Base-by-base conservation (phyloP, 2,329 filamentous ascomycete species). In the Colletotrichum cereale region DNA sequence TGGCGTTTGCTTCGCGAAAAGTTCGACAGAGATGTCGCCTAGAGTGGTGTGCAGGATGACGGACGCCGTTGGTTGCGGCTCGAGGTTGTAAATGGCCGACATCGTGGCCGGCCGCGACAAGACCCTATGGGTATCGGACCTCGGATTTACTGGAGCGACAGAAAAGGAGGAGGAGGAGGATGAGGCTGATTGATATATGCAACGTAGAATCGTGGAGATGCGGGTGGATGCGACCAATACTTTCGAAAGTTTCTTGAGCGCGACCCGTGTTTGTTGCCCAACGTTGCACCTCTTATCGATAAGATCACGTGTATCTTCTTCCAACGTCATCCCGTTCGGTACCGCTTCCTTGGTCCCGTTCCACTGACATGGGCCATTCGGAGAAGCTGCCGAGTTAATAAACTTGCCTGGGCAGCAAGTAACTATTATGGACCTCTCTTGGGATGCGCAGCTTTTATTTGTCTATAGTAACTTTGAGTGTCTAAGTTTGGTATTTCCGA, bases 1-100 rank as follows among this genome's bases (percentile, higher is more conserved):
- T 11, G 96, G 96, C 0, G 94, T 93, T 82, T 99, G 96, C 79
- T 96, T 96, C 24, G 95, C 95, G 86, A 97, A 99, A 68, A 99
- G 91, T 82, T 97, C 94, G 82, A 99, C 89, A 47, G 93, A 91
- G 69, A 99, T 88, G 78, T 97, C 95, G 81, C 96, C 96, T 56
- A 92, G 86, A 8, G 94, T 97, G 12, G 96, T 99, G 82, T 97
- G 92, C 52, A 99, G 87, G 75, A 98, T 91, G 67, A 93, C 94
- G 75, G 96, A 97, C 29, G 93, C 96, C 69, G 96, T 98, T 56
- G 96, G 94, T 79, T 96, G 94, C 63, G 96, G 96, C 82, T 98
- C 96, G 78, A 97, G 93, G 77, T 97, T 97, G 83, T 98, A 98
- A 69, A 95, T 91, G 55, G 93, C 87, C 68, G 94, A 96, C 96